Conservation (phyloP, 306 rosid species). For the Citrullus amarus region DNA sequence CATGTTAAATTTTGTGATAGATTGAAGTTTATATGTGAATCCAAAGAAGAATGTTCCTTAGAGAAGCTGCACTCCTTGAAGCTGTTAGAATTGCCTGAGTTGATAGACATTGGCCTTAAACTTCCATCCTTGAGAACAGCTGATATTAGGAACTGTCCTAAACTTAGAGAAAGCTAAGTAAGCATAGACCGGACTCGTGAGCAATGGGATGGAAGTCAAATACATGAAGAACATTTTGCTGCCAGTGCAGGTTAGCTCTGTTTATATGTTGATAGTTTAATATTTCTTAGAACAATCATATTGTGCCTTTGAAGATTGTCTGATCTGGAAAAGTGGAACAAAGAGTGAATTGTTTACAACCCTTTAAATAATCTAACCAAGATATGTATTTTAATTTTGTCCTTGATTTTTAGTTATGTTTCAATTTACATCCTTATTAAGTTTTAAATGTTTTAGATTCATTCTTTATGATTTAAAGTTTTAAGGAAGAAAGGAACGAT, state of each 20-base stretch:
- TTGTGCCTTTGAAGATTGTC: neutral
- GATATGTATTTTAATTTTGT: too few species aligned
- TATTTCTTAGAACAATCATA: neutral
- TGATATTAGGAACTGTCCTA: conserved; percentile 17
- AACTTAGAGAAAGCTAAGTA: neutral
- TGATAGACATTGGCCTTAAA: conserved; percentile 9
- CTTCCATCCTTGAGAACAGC: neutral
- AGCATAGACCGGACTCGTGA: neutral
- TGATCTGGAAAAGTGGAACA: neutral
- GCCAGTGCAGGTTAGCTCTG: neutral
- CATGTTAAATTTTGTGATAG: conserved; percentile 23
- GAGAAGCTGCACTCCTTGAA: conserved; percentile 3
- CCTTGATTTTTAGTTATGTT: neutral
- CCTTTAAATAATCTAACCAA: neutral
- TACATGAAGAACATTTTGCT: neutral
- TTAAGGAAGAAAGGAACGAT: neutral
- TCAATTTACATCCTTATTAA: neutral
- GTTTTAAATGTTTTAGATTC: neutral
- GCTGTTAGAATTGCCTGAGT: conserved; percentile 24
- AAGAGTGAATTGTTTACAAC: neutral
- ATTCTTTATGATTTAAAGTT: neutral
- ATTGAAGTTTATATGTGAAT: neutral
- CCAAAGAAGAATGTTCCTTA: neutral
- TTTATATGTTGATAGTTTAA: neutral
- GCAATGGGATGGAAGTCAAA: neutral